These are phyloP conservation scores for Aspergillus sp. DNA, from an alignment of 2,329 filamentous ascomycete genomes.

Conservation along the genomic window DNA sequence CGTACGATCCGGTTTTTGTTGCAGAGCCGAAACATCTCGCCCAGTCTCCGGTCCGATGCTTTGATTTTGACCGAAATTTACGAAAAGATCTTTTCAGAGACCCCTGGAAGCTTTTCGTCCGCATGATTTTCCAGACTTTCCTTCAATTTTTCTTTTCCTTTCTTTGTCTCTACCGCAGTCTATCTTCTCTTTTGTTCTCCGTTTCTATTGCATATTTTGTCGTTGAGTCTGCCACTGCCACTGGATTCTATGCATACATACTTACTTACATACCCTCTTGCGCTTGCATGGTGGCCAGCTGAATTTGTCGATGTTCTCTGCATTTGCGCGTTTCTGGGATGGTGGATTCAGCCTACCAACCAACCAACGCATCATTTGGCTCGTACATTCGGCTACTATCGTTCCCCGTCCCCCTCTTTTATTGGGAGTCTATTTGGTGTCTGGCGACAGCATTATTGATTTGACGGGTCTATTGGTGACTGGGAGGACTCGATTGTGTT, in stretches of 20 bases:
- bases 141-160: slow-evolving; percentile 2
- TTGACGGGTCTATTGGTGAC: too few species aligned
- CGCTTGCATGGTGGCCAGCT: background rate
- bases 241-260: background rate
- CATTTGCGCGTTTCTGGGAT: background rate
- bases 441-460: too few species aligned
- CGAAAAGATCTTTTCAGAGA: slow-evolving; percentile 35
- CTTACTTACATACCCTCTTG: background rate
- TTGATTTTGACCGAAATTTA: slow-evolving; percentile 57
- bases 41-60: slow-evolving; percentile 65
- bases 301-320: background rate
- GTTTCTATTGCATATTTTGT: background rate
- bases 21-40: slow-evolving; percentile 62
- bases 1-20: slow-evolving; percentile 71
- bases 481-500: too few species aligned
- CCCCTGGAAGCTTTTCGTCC: slow-evolving; percentile 7
- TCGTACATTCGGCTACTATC: too few species aligned
- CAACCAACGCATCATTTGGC: background rate
- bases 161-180: background rate
- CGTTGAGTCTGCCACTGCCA: background rate
- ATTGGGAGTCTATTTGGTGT: too few species aligned
- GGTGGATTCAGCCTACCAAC: background rate
- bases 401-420: too few species aligned
- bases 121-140: background rate
- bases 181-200: background rate